These are phyloP conservation scores for Tylopilus sp. DNA, from an alignment of 768 basidiomycete species.

Conservation along the genomic window DNA sequence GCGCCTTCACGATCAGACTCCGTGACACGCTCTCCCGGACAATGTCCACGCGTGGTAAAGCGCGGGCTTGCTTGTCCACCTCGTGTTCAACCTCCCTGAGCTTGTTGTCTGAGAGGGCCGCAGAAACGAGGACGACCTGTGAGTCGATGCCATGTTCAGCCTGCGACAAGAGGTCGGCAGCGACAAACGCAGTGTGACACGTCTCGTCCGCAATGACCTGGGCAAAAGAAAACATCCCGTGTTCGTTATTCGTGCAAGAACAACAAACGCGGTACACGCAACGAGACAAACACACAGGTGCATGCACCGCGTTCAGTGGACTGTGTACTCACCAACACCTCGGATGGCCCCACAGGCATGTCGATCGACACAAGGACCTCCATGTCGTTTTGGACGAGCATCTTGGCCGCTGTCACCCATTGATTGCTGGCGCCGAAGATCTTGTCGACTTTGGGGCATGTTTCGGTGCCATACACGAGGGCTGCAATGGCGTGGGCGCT, in stretches of 20 bases:
- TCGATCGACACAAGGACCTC: slow-evolving; percentile 95
- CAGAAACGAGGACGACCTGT: slow-evolving; percentile 90
- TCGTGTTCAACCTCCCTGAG: slow-evolving; percentile 78
- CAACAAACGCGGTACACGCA: slow-evolving; percentile 44
- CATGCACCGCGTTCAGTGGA: slow-evolving; percentile 57
- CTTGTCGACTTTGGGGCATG: slow-evolving; percentile 97
- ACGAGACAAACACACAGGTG: slow-evolving; percentile 46
- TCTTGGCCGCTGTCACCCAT: slow-evolving; percentile 99
- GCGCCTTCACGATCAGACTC: slow-evolving; percentile 81
- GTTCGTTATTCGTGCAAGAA: slow-evolving; percentile 35
- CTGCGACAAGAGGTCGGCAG: slow-evolving; percentile 95
- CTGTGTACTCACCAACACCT: slow-evolving; percentile 73
- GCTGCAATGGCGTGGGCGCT: slow-evolving; percentile 96
- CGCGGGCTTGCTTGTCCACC: slow-evolving; percentile 83
- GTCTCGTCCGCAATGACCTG: slow-evolving; percentile 94
- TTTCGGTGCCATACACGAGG: slow-evolving; percentile 93
- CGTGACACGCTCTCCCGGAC: slow-evolving; percentile 84
- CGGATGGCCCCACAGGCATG: slow-evolving; percentile 98
- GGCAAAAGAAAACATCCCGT: slow-evolving; percentile 14
- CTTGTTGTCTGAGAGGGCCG: slow-evolving; percentile 59
- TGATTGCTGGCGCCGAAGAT: slow-evolving; percentile 99
- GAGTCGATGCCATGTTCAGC: slow-evolving; percentile 98
- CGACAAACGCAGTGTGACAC: slow-evolving; percentile 85
- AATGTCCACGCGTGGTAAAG: slow-evolving; percentile 86
- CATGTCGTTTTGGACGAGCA: slow-evolving; percentile 98